Conservation (phyloP, 1,284 basidiomycete species). For the Ustilago xerochloae region DNA sequence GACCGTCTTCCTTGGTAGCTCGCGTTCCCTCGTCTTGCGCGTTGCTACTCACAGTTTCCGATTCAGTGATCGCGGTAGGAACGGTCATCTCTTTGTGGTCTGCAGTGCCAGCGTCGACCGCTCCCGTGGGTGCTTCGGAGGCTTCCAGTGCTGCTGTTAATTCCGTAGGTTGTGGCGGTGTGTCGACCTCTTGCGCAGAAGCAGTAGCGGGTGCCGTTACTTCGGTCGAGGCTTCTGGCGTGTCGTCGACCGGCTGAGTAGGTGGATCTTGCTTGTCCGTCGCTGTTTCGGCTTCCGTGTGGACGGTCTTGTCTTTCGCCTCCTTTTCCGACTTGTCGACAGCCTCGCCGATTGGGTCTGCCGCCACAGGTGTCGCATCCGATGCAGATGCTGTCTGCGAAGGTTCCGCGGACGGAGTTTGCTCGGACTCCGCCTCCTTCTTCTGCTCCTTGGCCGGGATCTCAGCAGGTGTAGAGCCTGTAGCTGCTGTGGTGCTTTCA, state of each 20-base stretch:
- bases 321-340: not conserved
- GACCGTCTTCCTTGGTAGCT: not conserved
- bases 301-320: not conserved
- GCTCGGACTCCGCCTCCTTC: not conserved
- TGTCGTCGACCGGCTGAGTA: not conserved
- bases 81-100: too few relatives aligned
- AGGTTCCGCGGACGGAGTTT: not conserved
- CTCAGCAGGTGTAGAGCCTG: too few relatives aligned
- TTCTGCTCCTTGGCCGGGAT: too few relatives aligned
- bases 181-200: not conserved
- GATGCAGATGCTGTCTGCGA: not conserved
- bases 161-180: not conserved
- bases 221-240: not conserved
- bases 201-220: not conserved
- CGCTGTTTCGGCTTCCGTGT: not conserved
- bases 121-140: not conserved
- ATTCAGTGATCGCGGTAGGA: not conserved
- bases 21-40: not conserved
- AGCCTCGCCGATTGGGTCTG: not conserved
- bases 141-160: not conserved
- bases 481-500: too few relatives aligned
- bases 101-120: too few relatives aligned
- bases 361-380: not conserved
- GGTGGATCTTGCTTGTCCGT: not conserved
- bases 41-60: not conserved